phyloP scores from a whole-genome alignment of 768 basidiomycete species.

The Amylocystis lapponica region DNA sequence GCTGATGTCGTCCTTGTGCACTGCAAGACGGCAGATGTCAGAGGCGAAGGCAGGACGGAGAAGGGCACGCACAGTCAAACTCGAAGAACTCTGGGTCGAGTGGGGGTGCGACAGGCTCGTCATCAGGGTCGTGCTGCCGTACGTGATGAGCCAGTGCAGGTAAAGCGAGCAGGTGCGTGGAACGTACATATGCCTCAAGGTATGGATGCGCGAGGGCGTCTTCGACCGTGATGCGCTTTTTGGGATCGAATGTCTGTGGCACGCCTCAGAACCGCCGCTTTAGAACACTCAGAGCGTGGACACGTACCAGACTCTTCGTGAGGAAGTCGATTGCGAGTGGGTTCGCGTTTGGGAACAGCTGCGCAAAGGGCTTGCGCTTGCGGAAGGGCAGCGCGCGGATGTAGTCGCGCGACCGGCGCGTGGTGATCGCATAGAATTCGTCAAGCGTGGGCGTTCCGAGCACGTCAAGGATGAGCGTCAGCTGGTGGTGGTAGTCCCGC shows the following conservation, averaged over 20 bases:
- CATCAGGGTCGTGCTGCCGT: slow-evolving; percentile 84
- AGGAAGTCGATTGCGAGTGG: slow-evolving; percentile 72
- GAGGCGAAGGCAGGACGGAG: background rate
- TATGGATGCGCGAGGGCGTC: slow-evolving; percentile 94
- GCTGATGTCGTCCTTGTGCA: slow-evolving; percentile 94
- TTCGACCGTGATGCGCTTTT: slow-evolving; percentile 93
- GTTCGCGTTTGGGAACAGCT: slow-evolving; percentile 88
- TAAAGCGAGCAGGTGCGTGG: slow-evolving; percentile 7
- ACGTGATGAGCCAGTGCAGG: background rate
- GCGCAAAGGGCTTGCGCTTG: slow-evolving; percentile 75
- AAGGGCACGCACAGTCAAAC: slow-evolving; percentile 70
- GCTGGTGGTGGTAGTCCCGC: slow-evolving; percentile 93
- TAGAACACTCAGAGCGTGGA: background rate
- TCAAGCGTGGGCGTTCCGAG: slow-evolving; percentile 96
- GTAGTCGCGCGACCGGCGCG: slow-evolving; percentile 88
- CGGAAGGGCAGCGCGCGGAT: slow-evolving; percentile 92
- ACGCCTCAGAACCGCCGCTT: background rate
- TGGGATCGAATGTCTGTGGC: slow-evolving; percentile 88
- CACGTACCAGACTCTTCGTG: slow-evolving; percentile 61
- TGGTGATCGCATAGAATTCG: slow-evolving; percentile 96
- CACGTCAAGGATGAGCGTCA: slow-evolving; percentile 92
- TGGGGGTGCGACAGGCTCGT: slow-evolving; percentile 94
- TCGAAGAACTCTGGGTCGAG: slow-evolving; percentile 96
- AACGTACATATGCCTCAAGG: slow-evolving; percentile 82
- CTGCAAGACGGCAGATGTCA: slow-evolving; percentile 28